A percentile compares a stretch with the other conserved stretches of the same genome.
Conservation (phyloP, 2,329 filamentous ascomycete species). For the Fusarium duplospermum region DNA sequence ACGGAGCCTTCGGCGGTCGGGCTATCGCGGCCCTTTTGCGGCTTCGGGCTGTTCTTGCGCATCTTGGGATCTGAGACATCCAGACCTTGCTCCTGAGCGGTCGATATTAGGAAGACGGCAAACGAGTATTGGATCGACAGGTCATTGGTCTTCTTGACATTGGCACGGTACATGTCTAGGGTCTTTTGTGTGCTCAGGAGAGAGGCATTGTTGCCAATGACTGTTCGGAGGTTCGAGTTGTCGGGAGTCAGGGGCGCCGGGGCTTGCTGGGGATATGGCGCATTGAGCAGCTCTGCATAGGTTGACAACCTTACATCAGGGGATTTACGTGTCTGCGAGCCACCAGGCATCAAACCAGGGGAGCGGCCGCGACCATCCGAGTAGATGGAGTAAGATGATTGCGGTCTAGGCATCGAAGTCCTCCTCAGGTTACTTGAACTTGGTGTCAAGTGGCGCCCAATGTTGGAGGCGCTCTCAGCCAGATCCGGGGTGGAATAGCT, state of each 20-base stretch:
- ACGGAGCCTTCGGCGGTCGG: constrained; percentile 59
- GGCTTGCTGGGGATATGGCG: constrained; percentile 83
- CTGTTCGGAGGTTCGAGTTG: constrained; percentile 82
- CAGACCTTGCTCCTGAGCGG: constrained; percentile 81
- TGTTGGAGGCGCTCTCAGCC: constrained; percentile 60
- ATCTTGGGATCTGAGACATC: constrained; percentile 60
- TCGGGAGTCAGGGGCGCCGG: constrained; percentile 77
- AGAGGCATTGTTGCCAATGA: constrained; percentile 89
- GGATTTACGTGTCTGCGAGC: constrained; percentile 65
- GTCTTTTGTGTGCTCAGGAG: constrained; percentile 93
- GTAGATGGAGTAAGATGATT: constrained; percentile 79
- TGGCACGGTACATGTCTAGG: constrained; percentile 95
- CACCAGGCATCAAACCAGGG: constrained; percentile 58
- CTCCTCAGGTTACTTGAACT: constrained; percentile 65
- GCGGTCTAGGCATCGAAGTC: constrained; percentile 74
- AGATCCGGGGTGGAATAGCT: constrained; percentile 64
- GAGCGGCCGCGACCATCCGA: constrained; percentile 78
- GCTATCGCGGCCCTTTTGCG: constrained; percentile 59
- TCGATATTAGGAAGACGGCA: constrained; percentile 91
- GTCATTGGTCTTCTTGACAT: constrained; percentile 97
- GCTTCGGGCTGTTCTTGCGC: constrained; percentile 60
- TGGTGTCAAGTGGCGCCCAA: constrained; percentile 73
- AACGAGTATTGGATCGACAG: constrained; percentile 94
- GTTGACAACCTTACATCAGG: constrained; percentile 65
- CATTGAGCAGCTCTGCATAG: constrained; percentile 71